Evolutionary conservation across 164 flowering plant species (phyloP).

Genomic region (Umbilicus rupestris): DNA sequence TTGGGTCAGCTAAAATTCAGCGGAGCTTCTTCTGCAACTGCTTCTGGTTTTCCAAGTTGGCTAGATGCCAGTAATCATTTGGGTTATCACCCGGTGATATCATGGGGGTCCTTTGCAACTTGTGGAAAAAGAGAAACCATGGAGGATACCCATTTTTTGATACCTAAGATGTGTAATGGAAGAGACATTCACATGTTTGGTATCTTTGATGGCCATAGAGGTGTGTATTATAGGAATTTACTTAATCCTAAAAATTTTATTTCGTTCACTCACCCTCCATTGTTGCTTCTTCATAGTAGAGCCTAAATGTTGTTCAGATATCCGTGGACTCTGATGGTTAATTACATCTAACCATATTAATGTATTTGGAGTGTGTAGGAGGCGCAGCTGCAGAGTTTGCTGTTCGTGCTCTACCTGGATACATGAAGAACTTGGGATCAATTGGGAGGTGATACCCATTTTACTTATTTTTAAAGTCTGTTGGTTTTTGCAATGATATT

Average conservation of each 20-base stretch:
- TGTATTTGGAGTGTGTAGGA: slow-evolving; percentile 40
- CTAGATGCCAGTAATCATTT: slow-evolving; percentile 21
- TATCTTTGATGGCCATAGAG: slow-evolving; percentile 98
- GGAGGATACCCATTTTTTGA: slow-evolving; percentile 89
- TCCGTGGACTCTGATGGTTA: neutral
- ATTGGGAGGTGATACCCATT: slow-evolving; percentile 29
- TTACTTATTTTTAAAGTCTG: slow-evolving; percentile 3
- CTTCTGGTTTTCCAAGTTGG: slow-evolving; percentile 23
- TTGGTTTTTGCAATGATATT: neutral
- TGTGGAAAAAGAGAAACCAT: slow-evolving; percentile 89
- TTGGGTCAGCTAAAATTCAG: slow-evolving; percentile 44
- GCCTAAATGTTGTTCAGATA: neutral
- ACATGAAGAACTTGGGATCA: slow-evolving; percentile 41
- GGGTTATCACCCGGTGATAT: slow-evolving; percentile 51
- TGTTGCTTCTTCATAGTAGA: neutral
- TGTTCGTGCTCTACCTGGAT: slow-evolving; percentile 64
- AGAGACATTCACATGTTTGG: slow-evolving; percentile 64
- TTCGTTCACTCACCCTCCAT: neutral
- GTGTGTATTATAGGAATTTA: slow-evolving; percentile 20
- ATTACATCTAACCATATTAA: neutral
- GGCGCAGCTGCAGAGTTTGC: slow-evolving; percentile 97
- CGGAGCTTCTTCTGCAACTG: slow-evolving; percentile 16
- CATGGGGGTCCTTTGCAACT: slow-evolving; percentile 86
- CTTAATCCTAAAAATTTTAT: neutral
- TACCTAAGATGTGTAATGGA: slow-evolving; percentile 52